Evolutionary conservation across 768 basidiomycete species (phyloP).

Genomic region (Inosperma sp.): DNA sequence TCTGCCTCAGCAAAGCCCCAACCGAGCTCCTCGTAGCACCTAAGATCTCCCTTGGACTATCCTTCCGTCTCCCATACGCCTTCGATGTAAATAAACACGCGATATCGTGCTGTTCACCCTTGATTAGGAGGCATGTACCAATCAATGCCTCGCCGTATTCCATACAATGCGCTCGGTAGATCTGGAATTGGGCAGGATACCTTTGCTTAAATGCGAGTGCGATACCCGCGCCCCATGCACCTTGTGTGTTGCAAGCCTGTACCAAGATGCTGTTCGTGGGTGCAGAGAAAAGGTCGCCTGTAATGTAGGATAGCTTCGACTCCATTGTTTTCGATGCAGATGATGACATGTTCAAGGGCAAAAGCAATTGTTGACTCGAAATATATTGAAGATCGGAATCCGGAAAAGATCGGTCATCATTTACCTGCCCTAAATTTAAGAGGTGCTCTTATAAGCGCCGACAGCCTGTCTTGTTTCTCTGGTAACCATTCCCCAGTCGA

Average conservation of each 20-base stretch:
- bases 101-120: conserved; percentile 30
- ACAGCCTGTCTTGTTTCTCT: no score
- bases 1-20: conserved; percentile 32
- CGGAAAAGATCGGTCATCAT: no score
- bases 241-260: conserved; percentile 40
- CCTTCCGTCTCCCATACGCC: conserved; percentile 36
- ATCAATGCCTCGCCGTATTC: conserved; percentile 26
- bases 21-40: conserved; percentile 32
- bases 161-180: conserved; percentile 33
- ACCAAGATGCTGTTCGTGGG: conserved; percentile 35
- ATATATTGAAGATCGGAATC: no score
- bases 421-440: no score
- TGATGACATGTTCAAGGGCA: no score
- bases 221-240: conserved; percentile 39
- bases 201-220: conserved; percentile 31
- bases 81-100: conserved; percentile 42
- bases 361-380: no score
- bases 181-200: conserved; percentile 33
- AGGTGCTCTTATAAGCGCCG: no score
- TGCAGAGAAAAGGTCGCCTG: conserved; percentile 35
- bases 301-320: conserved; percentile 26
- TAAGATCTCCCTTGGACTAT: conserved; percentile 34
- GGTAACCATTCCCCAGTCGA: no score
- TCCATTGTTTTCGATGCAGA: no score
- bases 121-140: conserved; percentile 37